phyloP scores from a whole-genome alignment of 306 rosid species.

The Delonix regia region DNA sequence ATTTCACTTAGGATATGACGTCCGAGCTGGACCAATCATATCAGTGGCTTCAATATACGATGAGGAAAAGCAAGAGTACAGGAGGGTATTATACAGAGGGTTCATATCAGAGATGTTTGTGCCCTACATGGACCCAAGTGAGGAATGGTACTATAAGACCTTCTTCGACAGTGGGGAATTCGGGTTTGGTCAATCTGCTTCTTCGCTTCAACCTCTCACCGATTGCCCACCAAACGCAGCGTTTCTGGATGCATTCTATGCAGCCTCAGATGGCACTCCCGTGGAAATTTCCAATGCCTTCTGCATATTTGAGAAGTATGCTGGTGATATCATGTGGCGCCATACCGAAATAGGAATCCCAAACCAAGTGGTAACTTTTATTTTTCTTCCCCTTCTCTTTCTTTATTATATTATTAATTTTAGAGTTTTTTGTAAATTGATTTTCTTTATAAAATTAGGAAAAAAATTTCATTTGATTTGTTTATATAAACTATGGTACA shows the following conservation, averaged over 20 bases:
- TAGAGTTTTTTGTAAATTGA: no score
- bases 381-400: no score
- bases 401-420: no score
- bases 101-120: not conserved
- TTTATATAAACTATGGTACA: no score
- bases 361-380: not conserved
- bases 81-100: not conserved
- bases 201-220: not conserved
- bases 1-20: slow-evolving; percentile 1
- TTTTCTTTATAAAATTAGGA: no score
- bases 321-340: not conserved
- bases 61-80: slow-evolving; percentile 32
- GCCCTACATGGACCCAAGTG: not conserved
- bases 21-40: not conserved
- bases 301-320: not conserved
- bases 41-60: slow-evolving; percentile 40
- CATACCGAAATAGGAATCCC: not conserved
- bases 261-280: not conserved
- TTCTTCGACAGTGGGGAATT: not conserved
- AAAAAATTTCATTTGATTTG: no score
- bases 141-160: not conserved
- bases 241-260: not conserved
- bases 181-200: not conserved
- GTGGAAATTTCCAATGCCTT: not conserved
- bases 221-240: not conserved